Conservation (phyloP, 495 filamentous ascomycete species). For the Penicillium longicatenatum region DNA sequence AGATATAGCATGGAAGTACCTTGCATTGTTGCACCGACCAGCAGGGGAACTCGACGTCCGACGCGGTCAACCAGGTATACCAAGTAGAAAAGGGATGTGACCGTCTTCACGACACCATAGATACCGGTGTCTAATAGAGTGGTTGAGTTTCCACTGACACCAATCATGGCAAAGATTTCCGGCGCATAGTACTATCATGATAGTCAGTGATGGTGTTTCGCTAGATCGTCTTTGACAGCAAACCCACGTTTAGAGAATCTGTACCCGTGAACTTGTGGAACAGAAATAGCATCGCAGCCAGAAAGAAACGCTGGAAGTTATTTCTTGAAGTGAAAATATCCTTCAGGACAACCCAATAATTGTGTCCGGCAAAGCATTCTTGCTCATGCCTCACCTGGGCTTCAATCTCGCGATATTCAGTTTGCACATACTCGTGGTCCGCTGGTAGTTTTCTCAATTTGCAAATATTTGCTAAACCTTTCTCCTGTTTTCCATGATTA, state of each 20-base stretch:
- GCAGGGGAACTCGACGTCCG: conserved; percentile 54
- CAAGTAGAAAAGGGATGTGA: conserved; percentile 58
- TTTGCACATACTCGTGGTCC: conserved; percentile 60
- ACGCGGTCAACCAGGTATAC: conserved; percentile 55
- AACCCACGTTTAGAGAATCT: conserved; percentile 35
- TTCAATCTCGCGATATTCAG: conserved; percentile 29
- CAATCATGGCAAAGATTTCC: conserved; percentile 45
- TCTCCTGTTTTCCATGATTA: conserved; percentile 47
- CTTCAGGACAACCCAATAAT: conserved; percentile 29
- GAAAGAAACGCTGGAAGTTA: conserved; percentile 34
- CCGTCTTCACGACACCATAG: conserved; percentile 48
- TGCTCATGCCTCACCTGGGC: conserved; percentile 31
- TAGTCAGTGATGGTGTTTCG: not conserved
- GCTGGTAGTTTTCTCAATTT: conserved; percentile 58
- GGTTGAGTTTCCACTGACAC: conserved; percentile 33
- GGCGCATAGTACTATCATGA: conserved; percentile 40
- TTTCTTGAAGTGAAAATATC: conserved; percentile 26
- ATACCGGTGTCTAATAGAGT: conserved; percentile 44
- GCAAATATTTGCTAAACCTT: conserved; percentile 56
- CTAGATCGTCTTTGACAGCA: too few relatives aligned
- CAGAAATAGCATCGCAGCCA: conserved; percentile 38
- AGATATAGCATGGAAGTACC: conserved; percentile 70
- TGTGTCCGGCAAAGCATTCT: conserved; percentile 27
- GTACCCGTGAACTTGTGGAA: conserved; percentile 47
- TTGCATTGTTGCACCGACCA: conserved; percentile 64